Percentiles rank a stretch among this genome's conserved stretches.
Conservation (phyloP, 495 filamentous ascomycete genomes). For the Penicillium parvum region DNA sequence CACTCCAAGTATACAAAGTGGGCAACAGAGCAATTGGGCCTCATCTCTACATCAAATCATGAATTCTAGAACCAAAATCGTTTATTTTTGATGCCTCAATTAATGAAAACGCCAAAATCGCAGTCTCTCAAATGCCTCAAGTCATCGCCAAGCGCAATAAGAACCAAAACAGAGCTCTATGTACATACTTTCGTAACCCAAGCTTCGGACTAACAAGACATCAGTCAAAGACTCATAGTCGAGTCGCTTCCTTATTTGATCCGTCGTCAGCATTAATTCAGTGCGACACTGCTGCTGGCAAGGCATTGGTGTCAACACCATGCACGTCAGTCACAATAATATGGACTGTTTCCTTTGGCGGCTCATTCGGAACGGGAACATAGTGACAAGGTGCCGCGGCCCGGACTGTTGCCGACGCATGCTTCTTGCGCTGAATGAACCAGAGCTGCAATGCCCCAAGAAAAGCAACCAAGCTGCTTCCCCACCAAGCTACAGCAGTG, state of each 20-base stretch:
- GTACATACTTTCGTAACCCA: too few species aligned
- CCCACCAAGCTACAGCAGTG: conserved; percentile 77
- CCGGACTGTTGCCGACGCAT: conserved; percentile 35
- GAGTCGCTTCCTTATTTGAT: too few species aligned
- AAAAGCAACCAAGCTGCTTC: conserved; percentile 62
- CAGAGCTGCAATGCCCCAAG: conserved; percentile 66
- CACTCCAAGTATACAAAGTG: not conserved
- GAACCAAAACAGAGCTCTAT: not conserved
- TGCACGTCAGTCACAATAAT: conserved; percentile 34
- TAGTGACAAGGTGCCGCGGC: conserved; percentile 29
- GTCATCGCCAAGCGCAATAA: not conserved
- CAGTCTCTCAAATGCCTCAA: too few species aligned
- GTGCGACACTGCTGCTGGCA: not conserved
- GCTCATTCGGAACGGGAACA: conserved; percentile 18
- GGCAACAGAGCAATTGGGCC: too few species aligned
- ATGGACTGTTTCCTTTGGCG: conserved; percentile 30
- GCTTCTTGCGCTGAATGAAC: conserved; percentile 51
- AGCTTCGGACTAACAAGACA: not conserved
- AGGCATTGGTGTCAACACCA: not conserved
- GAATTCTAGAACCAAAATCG: not conserved
- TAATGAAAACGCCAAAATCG: not conserved
- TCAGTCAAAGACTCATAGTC: too few species aligned
- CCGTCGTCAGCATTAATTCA: too few species aligned
- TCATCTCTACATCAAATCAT: conserved; percentile 5
- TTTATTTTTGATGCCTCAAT: not conserved